Evolutionary conservation across 139 green algal species (phyloP), one percentile per base, ranked within the genome.

Genomic region (Pleodorina starrii): DNA sequence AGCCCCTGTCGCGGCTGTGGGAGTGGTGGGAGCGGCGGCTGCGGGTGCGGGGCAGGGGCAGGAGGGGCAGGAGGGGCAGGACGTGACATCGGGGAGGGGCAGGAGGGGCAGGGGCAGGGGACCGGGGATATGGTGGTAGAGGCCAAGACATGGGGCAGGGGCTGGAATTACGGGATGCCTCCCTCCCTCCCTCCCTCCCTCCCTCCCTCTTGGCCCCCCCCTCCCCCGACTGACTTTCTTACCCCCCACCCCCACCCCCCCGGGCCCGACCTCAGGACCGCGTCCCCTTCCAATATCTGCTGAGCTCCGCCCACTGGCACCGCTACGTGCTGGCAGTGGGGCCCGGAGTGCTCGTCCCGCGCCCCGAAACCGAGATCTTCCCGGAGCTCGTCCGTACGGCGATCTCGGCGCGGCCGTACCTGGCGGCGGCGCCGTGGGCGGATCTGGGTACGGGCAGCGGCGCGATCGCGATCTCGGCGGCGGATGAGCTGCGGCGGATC

Each of bases 381-480:
- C 74, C 87, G 21, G 96, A 98, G 51, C 92, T 97, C 32, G 95
- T 95, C 11, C 43, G 79, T 29, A 83, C 63, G 54, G 88, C 69
- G 42, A 35, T 88, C 32, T 14, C 23, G 12, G 21, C 42, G 12
- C 29, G 32, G 19, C 88, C 87, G 38, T 69, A 69, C 14, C 85
- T 97, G 48, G 86, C 84, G 3, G 16, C 21, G 0, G 77, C 84
- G 14, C 86, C 91, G 1, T 99, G 97, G 97, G 93, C 91, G 1
- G 97, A 99, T 90, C 82, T 99, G 23, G 97, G 97, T 5, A 99
- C 97, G 0, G 97, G 97, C 86, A 98, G 95, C 77, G 97, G 97
- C 0, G 97, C 97, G 0, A 94, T 99, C 43, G 96, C 96, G 0
- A 90, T 99, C 0, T 94, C 85, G 0, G 57, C 98, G 40, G 97